Conservation (phyloP, 2,329 filamentous ascomycete genomes). For the Aspergillus brunneoviolaceus region DNA sequence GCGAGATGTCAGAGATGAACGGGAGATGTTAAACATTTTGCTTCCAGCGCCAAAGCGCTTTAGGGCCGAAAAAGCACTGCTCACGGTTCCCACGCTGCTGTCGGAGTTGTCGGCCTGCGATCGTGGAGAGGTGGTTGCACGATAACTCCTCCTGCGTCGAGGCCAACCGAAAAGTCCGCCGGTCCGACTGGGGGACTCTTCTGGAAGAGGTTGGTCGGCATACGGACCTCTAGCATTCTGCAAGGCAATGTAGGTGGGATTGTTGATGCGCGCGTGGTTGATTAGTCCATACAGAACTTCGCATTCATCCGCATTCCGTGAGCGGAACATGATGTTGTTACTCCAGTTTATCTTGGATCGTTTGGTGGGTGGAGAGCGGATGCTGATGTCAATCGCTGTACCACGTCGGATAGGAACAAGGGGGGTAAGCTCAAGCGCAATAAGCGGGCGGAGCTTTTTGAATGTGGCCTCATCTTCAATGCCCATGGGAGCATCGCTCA, state of each 20-base stretch:
- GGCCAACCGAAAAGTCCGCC: slow-evolving; percentile 53
- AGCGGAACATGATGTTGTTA: slow-evolving; percentile 88
- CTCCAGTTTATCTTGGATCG: slow-evolving; percentile 68
- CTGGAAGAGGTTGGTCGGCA: slow-evolving; percentile 55
- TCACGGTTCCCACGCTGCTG: slow-evolving; percentile 72
- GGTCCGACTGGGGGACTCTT: slow-evolving; percentile 48
- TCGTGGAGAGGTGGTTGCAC: slow-evolving; percentile 56
- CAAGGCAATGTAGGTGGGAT: slow-evolving; percentile 80
- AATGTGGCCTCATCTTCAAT: slow-evolving; percentile 20
- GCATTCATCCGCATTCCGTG: slow-evolving; percentile 73
- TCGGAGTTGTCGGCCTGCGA: slow-evolving; percentile 65
- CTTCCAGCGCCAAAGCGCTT: slow-evolving; percentile 71
- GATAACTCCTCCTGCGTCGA: slow-evolving; percentile 53
- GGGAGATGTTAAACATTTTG: slow-evolving; percentile 77
- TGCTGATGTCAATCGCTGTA: slow-evolving; percentile 89
- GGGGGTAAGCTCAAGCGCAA: slow-evolving; percentile 83
- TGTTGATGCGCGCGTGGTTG: slow-evolving; percentile 85
- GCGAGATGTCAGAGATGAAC: slow-evolving; percentile 67
- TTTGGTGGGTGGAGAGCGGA: slow-evolving; percentile 77
- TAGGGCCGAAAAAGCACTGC: slow-evolving; percentile 75
- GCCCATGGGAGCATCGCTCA: slow-evolving; percentile 43
- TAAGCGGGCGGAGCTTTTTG: slow-evolving; percentile 48
- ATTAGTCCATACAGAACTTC: slow-evolving; percentile 80
- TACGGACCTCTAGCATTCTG: slow-evolving; percentile 65
- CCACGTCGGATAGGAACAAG: slow-evolving; percentile 86